These are phyloP conservation scores for Dactylellina haptotyla DNA, from an alignment of 2,329 filamentous ascomycete species.

Conservation along the genomic window DNA sequence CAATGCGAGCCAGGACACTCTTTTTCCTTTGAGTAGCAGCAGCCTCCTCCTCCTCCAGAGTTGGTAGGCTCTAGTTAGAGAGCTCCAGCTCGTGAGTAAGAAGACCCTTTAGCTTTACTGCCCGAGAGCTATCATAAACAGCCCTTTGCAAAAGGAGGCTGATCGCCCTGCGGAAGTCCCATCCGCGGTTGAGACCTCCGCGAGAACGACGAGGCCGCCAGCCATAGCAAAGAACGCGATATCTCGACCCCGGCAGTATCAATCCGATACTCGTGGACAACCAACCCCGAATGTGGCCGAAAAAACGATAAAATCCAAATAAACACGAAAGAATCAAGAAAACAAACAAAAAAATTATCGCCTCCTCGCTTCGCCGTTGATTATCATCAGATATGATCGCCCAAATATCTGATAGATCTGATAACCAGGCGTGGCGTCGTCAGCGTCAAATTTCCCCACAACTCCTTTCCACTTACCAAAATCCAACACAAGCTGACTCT, in stretches of 20 bases:
- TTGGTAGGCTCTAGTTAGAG: constrained; percentile 11
- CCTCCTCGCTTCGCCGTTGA: constrained; percentile 3
- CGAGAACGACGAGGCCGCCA: constrained; percentile 5
- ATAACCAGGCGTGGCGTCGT: constrained; percentile 38
- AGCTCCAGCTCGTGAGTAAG: constrained; percentile 13
- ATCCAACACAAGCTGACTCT: constrained; percentile 38
- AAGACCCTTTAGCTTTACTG: neutral
- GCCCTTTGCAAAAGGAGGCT: constrained; percentile 19
- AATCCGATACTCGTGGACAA: neutral
- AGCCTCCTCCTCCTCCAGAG: neutral
- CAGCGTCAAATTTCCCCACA: constrained; percentile 51
- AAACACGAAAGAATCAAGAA: neutral
- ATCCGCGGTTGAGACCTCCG: constrained; percentile 20
- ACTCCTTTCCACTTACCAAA: constrained; percentile 47
- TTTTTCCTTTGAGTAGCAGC: neutral
- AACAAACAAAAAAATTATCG: constrained; percentile 12
- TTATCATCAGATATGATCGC: constrained; percentile 35
- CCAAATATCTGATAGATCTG: constrained; percentile 52
- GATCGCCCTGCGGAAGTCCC: constrained; percentile 11
- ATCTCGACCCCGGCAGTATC: constrained; percentile 3
- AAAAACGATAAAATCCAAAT: neutral
- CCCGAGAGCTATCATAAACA: neutral
- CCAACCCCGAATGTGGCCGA: neutral
- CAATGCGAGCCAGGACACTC: constrained; percentile 11
- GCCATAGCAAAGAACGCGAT: neutral